These are phyloP conservation scores for Hylodesmum podocarpum DNA, from an alignment of 306 rosid species.

Conservation along the genomic window DNA sequence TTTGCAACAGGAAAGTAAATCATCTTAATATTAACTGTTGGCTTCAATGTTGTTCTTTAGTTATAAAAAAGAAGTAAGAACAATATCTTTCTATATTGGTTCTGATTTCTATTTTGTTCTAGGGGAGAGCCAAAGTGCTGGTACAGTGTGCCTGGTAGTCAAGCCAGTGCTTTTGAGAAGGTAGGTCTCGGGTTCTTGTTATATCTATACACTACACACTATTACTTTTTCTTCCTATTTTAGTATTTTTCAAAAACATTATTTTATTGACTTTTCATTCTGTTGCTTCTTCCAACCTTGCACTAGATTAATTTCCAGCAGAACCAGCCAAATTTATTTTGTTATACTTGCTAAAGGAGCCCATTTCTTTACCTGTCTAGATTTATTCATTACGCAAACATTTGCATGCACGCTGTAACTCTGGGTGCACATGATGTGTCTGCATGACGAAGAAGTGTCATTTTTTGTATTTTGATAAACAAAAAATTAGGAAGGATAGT, in stretches of 20 bases:
- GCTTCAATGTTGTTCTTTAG: too few species aligned
- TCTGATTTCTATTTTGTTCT: conserved; percentile 42
- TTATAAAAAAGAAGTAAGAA: too few species aligned
- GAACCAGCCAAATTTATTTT: conserved; percentile 20
- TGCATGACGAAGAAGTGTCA: background rate
- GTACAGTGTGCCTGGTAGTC: conserved; percentile 97
- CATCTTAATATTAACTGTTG: too few species aligned
- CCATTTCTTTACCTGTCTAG: background rate
- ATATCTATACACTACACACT: conserved; percentile 9
- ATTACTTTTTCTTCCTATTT: background rate
- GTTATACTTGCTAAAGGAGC: background rate
- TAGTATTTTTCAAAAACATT: background rate
- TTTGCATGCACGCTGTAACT: background rate
- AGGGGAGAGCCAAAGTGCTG: conserved; percentile 99
- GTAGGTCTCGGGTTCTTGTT: conserved; percentile 43
- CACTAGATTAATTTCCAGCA: conserved; percentile 5
- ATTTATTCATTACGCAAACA: background rate
- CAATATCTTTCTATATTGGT: too few species aligned
- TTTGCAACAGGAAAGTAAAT: too few species aligned
- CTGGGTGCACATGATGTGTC: conserved; percentile 19
- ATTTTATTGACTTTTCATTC: conserved; percentile 1
- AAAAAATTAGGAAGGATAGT: background rate
- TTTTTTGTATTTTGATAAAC: background rate
- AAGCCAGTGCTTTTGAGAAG: conserved; percentile 88
- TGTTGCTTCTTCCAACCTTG: conserved; percentile 24